Evolutionary conservation across 2,329 filamentous ascomycete genomes (phyloP), one percentile per base, ranked within the genome.

Genomic region (Pestalotiopsis sp.): DNA sequence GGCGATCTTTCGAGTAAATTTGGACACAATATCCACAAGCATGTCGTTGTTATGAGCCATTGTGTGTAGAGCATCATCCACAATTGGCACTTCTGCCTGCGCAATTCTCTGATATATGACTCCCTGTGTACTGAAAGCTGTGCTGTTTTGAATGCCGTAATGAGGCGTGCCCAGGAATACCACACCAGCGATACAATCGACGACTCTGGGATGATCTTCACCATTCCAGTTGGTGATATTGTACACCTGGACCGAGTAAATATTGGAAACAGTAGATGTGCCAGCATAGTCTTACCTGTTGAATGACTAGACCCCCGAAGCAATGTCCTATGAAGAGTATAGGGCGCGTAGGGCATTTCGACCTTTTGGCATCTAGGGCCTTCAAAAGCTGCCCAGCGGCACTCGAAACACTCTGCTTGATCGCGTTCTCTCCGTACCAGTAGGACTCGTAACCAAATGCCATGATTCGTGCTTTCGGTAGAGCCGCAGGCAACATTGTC

Each of bases 131-230:
- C 31, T 20, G n/a, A 38, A 59, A 0, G 12, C 23, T 12, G 57
- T 6, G 57, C 27, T 40, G 17, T 40, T 20, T 13, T 63, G 27
- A 20, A 40, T 36, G 12, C 60, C 60, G 12, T 13, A 23, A 63
- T 63, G 60, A 9, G 64, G 64, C 0, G 65, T 66, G 25, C 65
- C 52, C 25, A 66, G 52, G 14, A 66, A 66, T 56, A 66, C 36
- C 65, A 66, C 20, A 31, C 65, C 65, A 1, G 52, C 56, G 7
- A 66, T 41, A 4, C 23, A 58, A 6, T 66, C n/a, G 12, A 20
- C 3, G 6, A 66, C 40, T 13, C 65, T 49, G n/a, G 65, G 65
- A 41, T 38, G 31, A 12, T 66, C 45, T 20, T n/a, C 52, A 5
- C 25, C 11, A 20, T 66, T 25, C 9, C 12, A 4, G 20, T 13